Base-by-base conservation (phyloP, 1,284 basidiomycete species). In the Ceratobasidium theobromae region DNA sequence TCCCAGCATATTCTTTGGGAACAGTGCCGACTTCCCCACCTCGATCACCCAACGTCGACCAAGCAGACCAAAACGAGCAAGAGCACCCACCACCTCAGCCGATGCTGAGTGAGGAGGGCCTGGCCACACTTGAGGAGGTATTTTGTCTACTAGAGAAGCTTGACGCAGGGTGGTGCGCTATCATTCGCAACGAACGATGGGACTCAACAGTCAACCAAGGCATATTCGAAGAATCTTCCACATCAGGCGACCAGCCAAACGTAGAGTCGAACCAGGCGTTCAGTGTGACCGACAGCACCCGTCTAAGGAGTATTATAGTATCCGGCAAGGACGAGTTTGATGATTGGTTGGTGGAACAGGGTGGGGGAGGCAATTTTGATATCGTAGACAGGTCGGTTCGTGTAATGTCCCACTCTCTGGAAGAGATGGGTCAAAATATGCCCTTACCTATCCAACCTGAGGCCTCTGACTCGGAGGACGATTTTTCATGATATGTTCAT, bases 261-360 rank as follows among this genome's bases (percentile, higher is more conserved):
- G 16, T 11, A 9, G 43, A 46, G 6, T 51, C 48, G 32, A 21
- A n/a, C 45, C 23, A 28, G 33, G 43, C 21, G 32, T 48, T 60
- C n/a, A 60, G 57, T 32, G 46, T 51, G 27, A 60, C 57, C 18
- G 57, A 60, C 46, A 30, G 57, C 45, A 60, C 33, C 14, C 57
- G 57, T 16, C 23, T 60, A 25, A 33, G 57, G 30, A 60, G 57
- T 28, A 12, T 60, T 2, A 60, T 60, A 23, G 18, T 60, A 23
- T 60, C 57, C 23, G 57, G 57, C 5, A 60, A 60, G 23, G 32
- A 48, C 46, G 57, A 60, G 30, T 60, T 60, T 38, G 57, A 60
- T 28, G 57, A 60, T 51, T 60, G 57, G 57, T 23, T 60, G 57
- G 57, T 46, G 27, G 57, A 60, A 27, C 57, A 60, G n/a, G 57